Conservation (phyloP, 73 alveolate species). For the Stentor coeruleus region DNA sequence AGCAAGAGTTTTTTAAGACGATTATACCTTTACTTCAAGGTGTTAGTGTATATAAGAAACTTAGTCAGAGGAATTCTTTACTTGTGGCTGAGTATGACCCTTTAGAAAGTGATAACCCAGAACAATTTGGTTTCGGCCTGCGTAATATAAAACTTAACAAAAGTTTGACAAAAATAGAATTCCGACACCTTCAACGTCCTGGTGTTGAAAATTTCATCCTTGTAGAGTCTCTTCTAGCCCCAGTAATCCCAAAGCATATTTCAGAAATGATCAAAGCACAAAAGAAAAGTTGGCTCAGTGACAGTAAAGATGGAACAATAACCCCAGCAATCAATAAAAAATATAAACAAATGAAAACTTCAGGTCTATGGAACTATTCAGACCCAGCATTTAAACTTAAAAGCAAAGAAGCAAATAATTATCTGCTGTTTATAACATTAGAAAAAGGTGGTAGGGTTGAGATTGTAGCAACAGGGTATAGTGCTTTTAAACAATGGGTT, state of each 20-base stretch:
- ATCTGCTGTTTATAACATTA: not conserved
- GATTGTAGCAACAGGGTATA: not conserved
- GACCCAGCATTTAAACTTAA: not conserved
- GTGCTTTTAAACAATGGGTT: conserved; percentile 2
- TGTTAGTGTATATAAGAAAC: not conserved
- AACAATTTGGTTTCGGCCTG: not conserved
- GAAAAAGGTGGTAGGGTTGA: conserved; percentile 26
- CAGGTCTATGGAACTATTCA: conserved; percentile 6
- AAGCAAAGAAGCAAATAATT: not conserved
- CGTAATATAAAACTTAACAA: not conserved
- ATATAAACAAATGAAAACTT: not conserved
- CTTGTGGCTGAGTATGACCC: conserved; percentile 7
- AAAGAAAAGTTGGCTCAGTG: not conserved
- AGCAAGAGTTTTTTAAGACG: not conserved
- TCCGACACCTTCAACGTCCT: not conserved
- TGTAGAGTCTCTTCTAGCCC: not conserved
- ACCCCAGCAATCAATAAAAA: not conserved
- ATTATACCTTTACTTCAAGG: not conserved
- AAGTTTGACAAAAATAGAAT: not conserved
- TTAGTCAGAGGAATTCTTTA: conserved; percentile 20
- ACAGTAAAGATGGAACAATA: not conserved
- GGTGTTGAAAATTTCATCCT: not conserved
- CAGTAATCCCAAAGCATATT: conserved; percentile 5
- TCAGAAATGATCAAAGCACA: conserved; percentile 14
- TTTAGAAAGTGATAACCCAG: conserved; percentile 1